Base-by-base conservation (phyloP, 495 filamentous ascomycete genomes). In the Polyplosphaeria fusca region DNA sequence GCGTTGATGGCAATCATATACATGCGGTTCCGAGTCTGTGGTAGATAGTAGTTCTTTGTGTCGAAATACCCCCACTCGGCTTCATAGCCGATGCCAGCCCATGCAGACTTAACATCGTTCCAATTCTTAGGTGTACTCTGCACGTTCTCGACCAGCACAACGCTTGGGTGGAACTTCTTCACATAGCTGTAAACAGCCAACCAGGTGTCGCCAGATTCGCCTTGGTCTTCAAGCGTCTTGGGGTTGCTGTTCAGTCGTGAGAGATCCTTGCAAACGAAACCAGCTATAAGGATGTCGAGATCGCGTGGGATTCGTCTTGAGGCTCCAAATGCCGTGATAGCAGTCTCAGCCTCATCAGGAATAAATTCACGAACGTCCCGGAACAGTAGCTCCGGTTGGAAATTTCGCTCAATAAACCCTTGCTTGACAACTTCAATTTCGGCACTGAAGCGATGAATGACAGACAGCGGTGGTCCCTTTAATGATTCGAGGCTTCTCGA, bases 391-490 rank as follows among this genome's bases (percentile, higher is more conserved):
- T 73, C 73, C 0, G 81, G 79, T 9, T 76, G 73, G 51, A 86
- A 83, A 68, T 93, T 95, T 13, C 86, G 75, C 58, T 86, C 77
- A 56, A 95, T 93, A 66, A 88, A 92, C 1, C 82, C 82, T 64
- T 92, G 88, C 63, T 93, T 93, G 68, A 78, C 86, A 0, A 81
- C 77, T 41, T 82, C 87, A 41, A 91, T 89, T 68, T 94, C 89
- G 19, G 82, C 87, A 60, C 86, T 89, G 67, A 91, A 93, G 1
- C 81, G 55, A 65, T 95, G 89, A 0, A 78, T 63, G 24, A 88
- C 71, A 2, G 73, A 45, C 4, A 87, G 68, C 24, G 47, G 61
- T 38, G 44, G 47, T 45, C 19, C 13, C 7, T 40, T 53, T 24
- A 23, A 14, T 27, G 27, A 45, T 37, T 57, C 43, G 52, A 68